Evolutionary conservation across 768 basidiomycete species (phyloP), one percentile per base, ranked within the genome.

Genomic region (Krasilnikovozyma curviuscula): DNA sequence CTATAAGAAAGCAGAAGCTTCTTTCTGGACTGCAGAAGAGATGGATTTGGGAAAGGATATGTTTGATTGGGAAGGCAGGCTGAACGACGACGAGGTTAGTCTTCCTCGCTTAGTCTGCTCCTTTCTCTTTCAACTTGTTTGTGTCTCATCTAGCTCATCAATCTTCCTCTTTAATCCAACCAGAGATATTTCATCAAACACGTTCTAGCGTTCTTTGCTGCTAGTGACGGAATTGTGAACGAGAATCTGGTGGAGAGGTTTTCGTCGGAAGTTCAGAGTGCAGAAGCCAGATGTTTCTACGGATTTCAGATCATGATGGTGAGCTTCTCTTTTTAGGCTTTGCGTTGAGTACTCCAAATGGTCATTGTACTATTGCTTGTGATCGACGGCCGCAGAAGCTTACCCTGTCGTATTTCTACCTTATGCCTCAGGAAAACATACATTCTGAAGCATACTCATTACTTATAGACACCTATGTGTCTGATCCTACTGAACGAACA

Each of bases 121-220:
- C n/a, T n/a, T n/a, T n/a, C n/a, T n/a, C n/a, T n/a, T n/a, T n/a
- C n/a, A n/a, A n/a, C n/a, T n/a, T n/a, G n/a, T n/a, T n/a, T n/a
- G n/a, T n/a, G n/a, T n/a, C n/a, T n/a, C n/a, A n/a, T n/a, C n/a
- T n/a, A n/a, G n/a, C n/a, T n/a, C n/a, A n/a, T n/a, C n/a, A n/a
- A n/a, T n/a, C n/a, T n/a, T n/a, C n/a, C n/a, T n/a, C n/a, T n/a
- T n/a, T n/a, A n/a, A n/a, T n/a, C n/a, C n/a, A n/a, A n/a, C n/a
- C 28, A 51, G 47, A 46, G 42, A 25, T 77, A 85, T 63, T 95
- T 95, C 56, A 72, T 93, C 55, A 83, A 82, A 0, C 84, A 86
- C 56, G 78, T 95, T 42, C 77, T 97, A 30, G 89, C 89, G 0
- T 97, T 93, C 63, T 97, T 97, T 60, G 88, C 89, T 21, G 85